Evolutionary conservation across 2,329 filamentous ascomycete genomes (phyloP), one percentile per base, ranked within the genome.

Genomic region (Talaromyces albobiverticillius): DNA sequence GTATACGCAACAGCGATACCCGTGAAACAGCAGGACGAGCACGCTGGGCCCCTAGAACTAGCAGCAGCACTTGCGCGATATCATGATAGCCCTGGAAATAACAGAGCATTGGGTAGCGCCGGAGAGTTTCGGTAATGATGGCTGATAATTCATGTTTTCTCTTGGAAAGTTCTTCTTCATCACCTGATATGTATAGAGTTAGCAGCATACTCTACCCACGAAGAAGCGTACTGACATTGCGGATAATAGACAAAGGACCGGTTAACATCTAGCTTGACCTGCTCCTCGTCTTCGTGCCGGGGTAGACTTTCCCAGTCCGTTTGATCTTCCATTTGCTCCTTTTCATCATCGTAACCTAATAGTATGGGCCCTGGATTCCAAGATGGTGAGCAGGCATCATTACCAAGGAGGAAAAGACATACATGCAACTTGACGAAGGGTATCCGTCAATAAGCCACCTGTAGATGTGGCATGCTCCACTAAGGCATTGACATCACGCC

Each of bases 81-180:
- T 99, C 94, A 72, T 99, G 94, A 70, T 95, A 99, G 68, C 94
- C 94, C 76, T 99, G 94, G 71, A 99, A 99, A 75, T 99, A 99
- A 76, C 86, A 90, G 32, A 99, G 83, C 68, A 87, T 86, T 14
- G 92, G 90, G 64, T 95, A 82, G 31, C 82, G 82, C 51, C 95
- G 87, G 43, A 99, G 82, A 13, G 95, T 84, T 60, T 88, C 82
- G 49, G 83, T 83, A 64, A 99, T 97, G 48, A 99, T 79, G 59
- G 84, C 76, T 7, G 86, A 93, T 2, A 99, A 82, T 65, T 94
- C 85, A 52, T 79, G 69, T 67, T 94, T 96, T 66, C 88, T 87
- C 41, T 71, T 70, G 45, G 83, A 78, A 54, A 95, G 80, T 61
- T 93, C 85, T 59, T 82, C 77, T 26, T 87, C 81, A 10, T 86